Base-by-base conservation (phyloP, 2,329 filamentous ascomycete species). In the Alternaria brassicicola region DNA sequence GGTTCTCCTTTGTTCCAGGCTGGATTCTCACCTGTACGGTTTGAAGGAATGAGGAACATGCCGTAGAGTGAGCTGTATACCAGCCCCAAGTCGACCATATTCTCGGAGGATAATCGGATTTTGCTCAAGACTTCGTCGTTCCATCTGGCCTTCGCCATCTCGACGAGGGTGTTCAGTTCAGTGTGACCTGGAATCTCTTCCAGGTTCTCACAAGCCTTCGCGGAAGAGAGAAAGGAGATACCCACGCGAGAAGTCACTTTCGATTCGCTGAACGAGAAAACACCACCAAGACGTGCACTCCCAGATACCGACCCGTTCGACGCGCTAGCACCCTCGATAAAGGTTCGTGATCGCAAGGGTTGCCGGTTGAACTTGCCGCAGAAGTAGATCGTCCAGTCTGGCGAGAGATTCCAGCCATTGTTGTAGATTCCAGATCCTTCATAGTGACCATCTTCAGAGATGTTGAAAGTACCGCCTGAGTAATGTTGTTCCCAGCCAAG, bases 1-100 rank as follows among this genome's bases (percentile, higher is more conserved):
- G 89, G 88, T 71, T 91, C 89, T 0, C 70, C 66, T 1, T 86
- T 88, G 1, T 78, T 71, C 88, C 89, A 91, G 0, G 82, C 74
- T 0, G 88, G 88, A 59, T 91, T 92, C 70, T 91, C 89, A 0
- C 87, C 88, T 0, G 88, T 90, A 61, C 87, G 85, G 69, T 91
- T 89, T 1, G 87, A 88, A 0, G 89, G 88, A 33, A 90, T 83
- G 10, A 91, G 74, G 57, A 87, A 85, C 85, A 89, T 89, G 64
- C 89, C 88, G 68, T 91, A 91, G 31, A 92, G 71, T 0, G 86
- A 87, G 0, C 85, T 85, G 76, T 92, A 92, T 2, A 92, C 78
- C 26, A 90, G 78, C 48, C 82, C 78, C 7, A 89, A 77, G 45
- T 85, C 87, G 0, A 81, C 82, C 13, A 74, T 69, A 66, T 89